Evolutionary conservation across 2,329 filamentous ascomycete species (phyloP).

Genomic region (Fusarium pseudonygamai): DNA sequence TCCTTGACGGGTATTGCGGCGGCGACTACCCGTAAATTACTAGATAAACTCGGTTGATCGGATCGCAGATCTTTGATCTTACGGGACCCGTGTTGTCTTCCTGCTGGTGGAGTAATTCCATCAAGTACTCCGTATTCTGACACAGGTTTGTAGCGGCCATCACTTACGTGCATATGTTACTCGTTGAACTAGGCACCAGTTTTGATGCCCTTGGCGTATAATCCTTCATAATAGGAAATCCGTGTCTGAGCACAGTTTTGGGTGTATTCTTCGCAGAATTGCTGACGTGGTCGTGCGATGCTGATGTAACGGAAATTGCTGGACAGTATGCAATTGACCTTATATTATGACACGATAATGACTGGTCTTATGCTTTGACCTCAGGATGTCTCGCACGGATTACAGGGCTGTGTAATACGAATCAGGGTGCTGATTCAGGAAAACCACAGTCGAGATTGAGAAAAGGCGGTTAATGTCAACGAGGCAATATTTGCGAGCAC

Average conservation of each 20-base stretch:
- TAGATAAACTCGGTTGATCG: conserved; percentile 17
- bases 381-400: neutral
- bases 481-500: neutral
- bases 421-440: neutral
- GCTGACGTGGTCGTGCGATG: neutral
- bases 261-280: neutral
- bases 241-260: neutral
- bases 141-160: neutral
- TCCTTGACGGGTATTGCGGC: conserved; percentile 1
- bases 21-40: neutral
- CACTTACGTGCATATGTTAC: neutral
- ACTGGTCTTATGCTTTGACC: neutral
- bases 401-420: neutral
- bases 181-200: neutral
- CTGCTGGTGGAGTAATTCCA: conserved; percentile 7
- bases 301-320: neutral
- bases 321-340: neutral
- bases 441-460: neutral
- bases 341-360: conserved; percentile 7
- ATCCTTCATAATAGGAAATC: neutral
- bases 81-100: conserved; percentile 20
- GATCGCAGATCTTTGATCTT: conserved; percentile 29
- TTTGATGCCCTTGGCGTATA: neutral
- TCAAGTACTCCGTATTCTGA: neutral
- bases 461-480: neutral